phyloP scores from a whole-genome alignment of 441 rosid species.

The Pelargonium cotyledonis region DNA sequence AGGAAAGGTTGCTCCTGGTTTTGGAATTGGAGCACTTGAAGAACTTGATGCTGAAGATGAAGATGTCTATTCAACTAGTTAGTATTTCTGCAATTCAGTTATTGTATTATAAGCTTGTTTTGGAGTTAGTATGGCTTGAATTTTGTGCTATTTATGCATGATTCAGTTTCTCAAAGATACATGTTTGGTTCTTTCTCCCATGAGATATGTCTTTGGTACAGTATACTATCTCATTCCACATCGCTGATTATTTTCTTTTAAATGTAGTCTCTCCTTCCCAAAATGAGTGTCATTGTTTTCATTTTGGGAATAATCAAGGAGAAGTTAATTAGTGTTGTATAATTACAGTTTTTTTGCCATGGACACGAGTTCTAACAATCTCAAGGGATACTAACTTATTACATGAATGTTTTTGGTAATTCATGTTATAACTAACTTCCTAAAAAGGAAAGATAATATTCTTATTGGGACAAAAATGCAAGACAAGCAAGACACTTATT shows the following conservation, averaged over 20 bases:
- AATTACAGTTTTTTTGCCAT: too few species aligned
- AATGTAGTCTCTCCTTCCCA: neutral
- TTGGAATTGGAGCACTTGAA: constrained; percentile 99
- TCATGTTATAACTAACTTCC: too few species aligned
- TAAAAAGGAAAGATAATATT: too few species aligned
- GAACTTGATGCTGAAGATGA: constrained; percentile 95
- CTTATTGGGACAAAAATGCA: too few species aligned
- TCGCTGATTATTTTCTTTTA: neutral
- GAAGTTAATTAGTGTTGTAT: too few species aligned
- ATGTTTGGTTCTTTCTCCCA: neutral
- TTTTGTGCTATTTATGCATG: neutral
- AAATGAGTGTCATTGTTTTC: too few species aligned
- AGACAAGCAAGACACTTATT: too few species aligned
- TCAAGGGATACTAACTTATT: too few species aligned
- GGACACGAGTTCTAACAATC: too few species aligned
- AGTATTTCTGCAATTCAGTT: constrained; percentile 20
- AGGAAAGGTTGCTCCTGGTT: constrained; percentile 88
- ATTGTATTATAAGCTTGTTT: neutral
- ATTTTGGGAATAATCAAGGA: too few species aligned
- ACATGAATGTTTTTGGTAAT: too few species aligned
- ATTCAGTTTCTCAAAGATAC: neutral
- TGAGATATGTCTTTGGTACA: neutral
- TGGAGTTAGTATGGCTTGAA: neutral
- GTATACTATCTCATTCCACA: neutral
- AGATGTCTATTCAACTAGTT: constrained; percentile 73